These are phyloP conservation scores for Tricharina praecox DNA, from an alignment of 495 filamentous ascomycete species.

Conservation along the genomic window DNA sequence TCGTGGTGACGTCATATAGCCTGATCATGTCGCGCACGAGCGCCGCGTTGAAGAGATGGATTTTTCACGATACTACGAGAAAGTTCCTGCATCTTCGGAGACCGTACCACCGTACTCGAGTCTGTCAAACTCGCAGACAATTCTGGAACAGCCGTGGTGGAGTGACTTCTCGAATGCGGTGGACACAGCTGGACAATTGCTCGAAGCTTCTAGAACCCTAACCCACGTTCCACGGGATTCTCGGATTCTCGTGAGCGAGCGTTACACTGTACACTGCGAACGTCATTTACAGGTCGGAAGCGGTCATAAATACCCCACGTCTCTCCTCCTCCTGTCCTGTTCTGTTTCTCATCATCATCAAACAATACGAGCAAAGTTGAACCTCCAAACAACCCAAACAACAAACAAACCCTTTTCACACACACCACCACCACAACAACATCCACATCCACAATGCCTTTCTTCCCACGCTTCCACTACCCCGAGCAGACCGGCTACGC, in stretches of 20 bases:
- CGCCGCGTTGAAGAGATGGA: no score
- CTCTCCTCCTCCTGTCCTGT: neutral
- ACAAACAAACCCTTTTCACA: neutral
- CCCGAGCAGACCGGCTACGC: conserved; percentile 5
- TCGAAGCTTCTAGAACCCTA: conserved; percentile 1
- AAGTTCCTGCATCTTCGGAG: no score
- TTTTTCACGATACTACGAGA: no score
- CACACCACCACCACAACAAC: neutral
- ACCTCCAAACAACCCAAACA: neutral
- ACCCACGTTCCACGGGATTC: neutral
- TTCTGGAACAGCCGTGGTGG: no score
- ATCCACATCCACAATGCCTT: conserved; percentile 15
- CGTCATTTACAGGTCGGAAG: neutral
- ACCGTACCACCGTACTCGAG: no score
- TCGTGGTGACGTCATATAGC: no score
- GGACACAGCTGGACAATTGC: neutral
- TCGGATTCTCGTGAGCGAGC: neutral
- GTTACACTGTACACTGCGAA: neutral
- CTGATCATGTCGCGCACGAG: no score
- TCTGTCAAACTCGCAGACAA: no score
- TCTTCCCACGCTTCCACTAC: conserved; percentile 18
- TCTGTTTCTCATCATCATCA: conserved; percentile 2
- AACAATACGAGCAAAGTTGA: neutral
- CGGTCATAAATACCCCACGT: conserved; percentile 4
- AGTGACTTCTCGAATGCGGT: neutral